Percentiles rank a stretch among this genome's conserved stretches.
Evolutionary conservation across 768 basidiomycete genomes (phyloP).

Genomic region (Tubosaeta sp.): DNA sequence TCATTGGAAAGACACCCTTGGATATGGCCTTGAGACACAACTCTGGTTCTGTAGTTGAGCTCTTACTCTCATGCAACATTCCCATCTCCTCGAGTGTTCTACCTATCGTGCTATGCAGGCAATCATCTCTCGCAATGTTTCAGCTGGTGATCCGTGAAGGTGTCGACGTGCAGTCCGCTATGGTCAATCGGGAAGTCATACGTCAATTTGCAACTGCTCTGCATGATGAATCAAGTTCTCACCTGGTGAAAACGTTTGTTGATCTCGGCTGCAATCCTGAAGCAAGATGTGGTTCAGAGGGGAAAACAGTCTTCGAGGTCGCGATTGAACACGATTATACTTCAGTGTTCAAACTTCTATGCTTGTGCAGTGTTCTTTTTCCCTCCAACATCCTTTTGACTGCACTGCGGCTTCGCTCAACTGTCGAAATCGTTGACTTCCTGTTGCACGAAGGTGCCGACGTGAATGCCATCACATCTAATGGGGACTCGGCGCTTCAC

Average conservation of each 20-base stretch:
- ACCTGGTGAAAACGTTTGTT: not conserved
- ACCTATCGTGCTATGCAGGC: too few species aligned
- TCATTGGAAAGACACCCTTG: too few species aligned
- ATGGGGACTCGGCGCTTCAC: not conserved
- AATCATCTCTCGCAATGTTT: too few species aligned
- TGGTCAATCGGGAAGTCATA: too few species aligned
- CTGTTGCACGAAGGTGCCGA: not conserved
- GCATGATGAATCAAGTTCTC: not conserved
- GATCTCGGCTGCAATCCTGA: not conserved
- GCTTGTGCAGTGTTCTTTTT: not conserved
- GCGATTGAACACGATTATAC: not conserved
- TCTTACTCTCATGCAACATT: not conserved
- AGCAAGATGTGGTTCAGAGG: not conserved
- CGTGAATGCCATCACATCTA: not conserved
- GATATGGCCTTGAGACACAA: too few species aligned
- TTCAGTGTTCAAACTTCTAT: not conserved
- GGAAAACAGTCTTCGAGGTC: not conserved
- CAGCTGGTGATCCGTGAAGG: too few species aligned
- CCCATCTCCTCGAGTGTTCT: not conserved
- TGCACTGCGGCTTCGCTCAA: not conserved
- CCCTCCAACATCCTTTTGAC: not conserved
- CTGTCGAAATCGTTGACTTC: not conserved
- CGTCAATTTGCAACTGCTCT: too few species aligned
- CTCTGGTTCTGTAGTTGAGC: too few species aligned
- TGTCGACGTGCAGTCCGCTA: too few species aligned